phyloP scores from a whole-genome alignment of 192 early-diverging fungal species.

The Backusella liffmaniae region DNA sequence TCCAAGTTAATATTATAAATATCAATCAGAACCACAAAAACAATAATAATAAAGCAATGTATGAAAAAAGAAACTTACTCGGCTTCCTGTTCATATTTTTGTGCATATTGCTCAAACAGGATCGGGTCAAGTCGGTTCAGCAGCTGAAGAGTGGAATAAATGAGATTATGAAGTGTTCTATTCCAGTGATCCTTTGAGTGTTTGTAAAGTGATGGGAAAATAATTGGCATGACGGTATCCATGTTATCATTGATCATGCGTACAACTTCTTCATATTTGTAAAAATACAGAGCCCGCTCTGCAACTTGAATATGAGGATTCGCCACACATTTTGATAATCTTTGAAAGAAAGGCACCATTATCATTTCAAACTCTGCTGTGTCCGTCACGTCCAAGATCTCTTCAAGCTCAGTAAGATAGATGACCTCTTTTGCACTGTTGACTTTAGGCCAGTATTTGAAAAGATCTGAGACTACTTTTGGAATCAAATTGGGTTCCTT shows the following conservation, averaged over 20 bases:
- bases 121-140: slow-evolving; percentile 96
- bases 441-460: slow-evolving; percentile 98
- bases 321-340: slow-evolving; percentile 91
- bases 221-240: slow-evolving; percentile 88
- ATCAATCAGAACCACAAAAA: background rate
- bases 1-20: background rate
- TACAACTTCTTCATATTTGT: slow-evolving; percentile 98
- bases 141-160: slow-evolving; percentile 95
- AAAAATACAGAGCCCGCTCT: slow-evolving; percentile 95
- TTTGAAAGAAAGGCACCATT: slow-evolving; percentile 89
- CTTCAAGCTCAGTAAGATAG: slow-evolving; percentile 98
- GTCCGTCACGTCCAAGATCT: slow-evolving; percentile 96
- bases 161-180: slow-evolving; percentile 92
- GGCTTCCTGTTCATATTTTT: slow-evolving; percentile 89
- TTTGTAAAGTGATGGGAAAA: slow-evolving; percentile 93
- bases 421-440: slow-evolving; percentile 99
- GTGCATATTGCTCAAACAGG: slow-evolving; percentile 95
- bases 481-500: slow-evolving; percentile 94
- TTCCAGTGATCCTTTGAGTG: slow-evolving; percentile 99
- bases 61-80: slow-evolving; percentile 50
- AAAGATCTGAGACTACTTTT: slow-evolving; percentile 81
- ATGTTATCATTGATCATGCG: slow-evolving; percentile 95
- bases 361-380: slow-evolving; percentile 90
- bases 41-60: background rate
- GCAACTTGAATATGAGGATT: slow-evolving; percentile 96